Base-by-base conservation (phyloP, 257 asterid species). In the Fraxinus cuspidata region DNA sequence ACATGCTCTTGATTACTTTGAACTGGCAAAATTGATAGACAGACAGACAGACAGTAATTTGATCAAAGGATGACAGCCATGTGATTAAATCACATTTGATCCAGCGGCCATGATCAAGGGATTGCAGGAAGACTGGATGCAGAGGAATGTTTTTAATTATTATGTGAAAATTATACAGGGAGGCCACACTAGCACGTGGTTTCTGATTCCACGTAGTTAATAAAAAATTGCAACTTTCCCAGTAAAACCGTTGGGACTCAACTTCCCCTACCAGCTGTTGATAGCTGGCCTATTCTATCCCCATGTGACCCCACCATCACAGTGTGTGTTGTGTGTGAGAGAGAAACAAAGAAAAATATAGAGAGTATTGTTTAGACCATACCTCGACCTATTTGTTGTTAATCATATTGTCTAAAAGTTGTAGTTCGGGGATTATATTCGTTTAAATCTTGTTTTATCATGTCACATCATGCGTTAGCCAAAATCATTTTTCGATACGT, bases 121-220 rank as follows among this genome's bases (percentile, higher is more conserved):
- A 32, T 60, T 34, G 60, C 65, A 21, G 70, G 77, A 29, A 49
- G 5, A 21, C 49, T 77, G 78, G 28, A 73, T 16, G 70, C 76
- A 73, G 77, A 72, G 77, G 88, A 85, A 86, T 74, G 83, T 88
- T 79, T 71, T 79, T 44, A 51, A 10, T 15, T 12, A 81, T 80
- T 34, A 81, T 74, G 75, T 71, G 81, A 75, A 70, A 38, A 40
- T 72, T 16, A 42, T 75, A 79, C 15, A 28, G 28, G n/a, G 81
- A 81, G 85, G 89, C 79, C 87, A 89, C 87, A 82, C 85, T 83
- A 87, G 96, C 97, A 93, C 96, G 93, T 93, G 97, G 96, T 91
- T 77, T 91, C 91, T 87, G 96, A 92, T 86, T 85, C 89, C 87
- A 84, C 88, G 56, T 77, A 79, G 71, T 85, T 83, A 86, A 78